Percentiles rank a stretch among this genome's conserved stretches.
These are phyloP conservation scores for Trichomonascus vanleenenianus DNA, from an alignment of 805 yeast genomes.

Conservation along the genomic window DNA sequence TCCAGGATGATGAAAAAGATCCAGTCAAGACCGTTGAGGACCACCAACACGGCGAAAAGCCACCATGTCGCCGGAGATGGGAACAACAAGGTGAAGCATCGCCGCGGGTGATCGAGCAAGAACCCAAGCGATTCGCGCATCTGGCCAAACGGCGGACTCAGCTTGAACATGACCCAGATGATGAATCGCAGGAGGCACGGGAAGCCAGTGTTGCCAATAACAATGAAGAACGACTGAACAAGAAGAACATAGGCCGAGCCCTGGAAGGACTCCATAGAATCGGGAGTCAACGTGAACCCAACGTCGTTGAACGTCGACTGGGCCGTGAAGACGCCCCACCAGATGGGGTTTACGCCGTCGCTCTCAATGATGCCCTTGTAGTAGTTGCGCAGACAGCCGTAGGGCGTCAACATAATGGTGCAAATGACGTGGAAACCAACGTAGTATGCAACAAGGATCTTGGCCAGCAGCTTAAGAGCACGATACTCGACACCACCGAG, in stretches of 20 bases:
- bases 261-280: constrained; percentile 67
- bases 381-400: constrained; percentile 31
- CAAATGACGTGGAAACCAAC: constrained; percentile 66
- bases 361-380: constrained; percentile 31
- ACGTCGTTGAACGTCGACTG: constrained; percentile 77
- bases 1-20: constrained; percentile 76
- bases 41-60: constrained; percentile 67
- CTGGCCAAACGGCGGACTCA: constrained; percentile 47
- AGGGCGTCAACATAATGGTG: constrained; percentile 40
- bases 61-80: constrained; percentile 96
- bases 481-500: constrained; percentile 96
- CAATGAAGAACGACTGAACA: constrained; percentile 58
- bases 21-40: constrained; percentile 69
- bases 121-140: constrained; percentile 70
- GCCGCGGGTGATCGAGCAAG: constrained; percentile 88
- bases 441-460: constrained; percentile 58
- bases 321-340: constrained; percentile 92
- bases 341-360: constrained; percentile 63
- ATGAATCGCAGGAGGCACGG: constrained; percentile 76
- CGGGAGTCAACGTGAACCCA: constrained; percentile 75
- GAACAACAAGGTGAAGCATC: constrained; percentile 88
- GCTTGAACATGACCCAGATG: constrained; percentile 69
- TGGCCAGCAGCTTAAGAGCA: constrained; percentile 68
- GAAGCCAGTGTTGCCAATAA: constrained; percentile 92
- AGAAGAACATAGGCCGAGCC: constrained; percentile 58